Conservation (phyloP, 225 moss, liverwort and hornwort genomes). For the Thuidium tamariscinum region DNA sequence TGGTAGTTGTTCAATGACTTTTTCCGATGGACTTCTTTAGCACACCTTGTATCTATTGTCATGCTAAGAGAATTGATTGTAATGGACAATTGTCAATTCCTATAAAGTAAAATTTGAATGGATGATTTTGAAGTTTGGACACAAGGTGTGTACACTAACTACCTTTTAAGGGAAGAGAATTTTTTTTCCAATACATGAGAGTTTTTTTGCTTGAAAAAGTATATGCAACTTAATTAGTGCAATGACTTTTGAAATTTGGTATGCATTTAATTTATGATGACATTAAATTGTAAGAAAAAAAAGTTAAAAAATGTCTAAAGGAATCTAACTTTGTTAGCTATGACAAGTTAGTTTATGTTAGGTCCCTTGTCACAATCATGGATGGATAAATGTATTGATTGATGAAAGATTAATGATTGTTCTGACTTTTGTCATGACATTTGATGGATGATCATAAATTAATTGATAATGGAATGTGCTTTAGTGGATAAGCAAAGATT, state of each 20-base stretch:
- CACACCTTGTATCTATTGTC: fast-evolving
- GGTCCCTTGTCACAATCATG: too few relatives aligned
- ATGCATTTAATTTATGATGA: not conserved
- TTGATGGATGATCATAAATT: too few relatives aligned
- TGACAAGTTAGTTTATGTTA: not conserved
- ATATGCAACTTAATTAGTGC: fast-evolving
- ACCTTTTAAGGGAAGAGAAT: not conserved
- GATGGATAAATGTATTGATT: too few relatives aligned
- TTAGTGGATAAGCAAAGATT: too few relatives aligned
- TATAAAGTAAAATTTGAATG: too few relatives aligned
- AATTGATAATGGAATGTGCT: too few relatives aligned
- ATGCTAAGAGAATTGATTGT: fast-evolving
- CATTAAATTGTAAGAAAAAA: not conserved
- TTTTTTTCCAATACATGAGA: fast-evolving
- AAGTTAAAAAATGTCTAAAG: not conserved
- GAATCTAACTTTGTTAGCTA: not conserved
- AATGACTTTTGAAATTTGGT: not conserved
- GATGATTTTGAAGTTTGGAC: not conserved
- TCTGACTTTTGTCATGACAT: too few relatives aligned
- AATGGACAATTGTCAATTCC: not conserved
- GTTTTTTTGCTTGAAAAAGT: fast-evolving
- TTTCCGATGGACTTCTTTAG: not conserved
- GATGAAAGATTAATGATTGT: too few relatives aligned
- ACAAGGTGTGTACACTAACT: not conserved
- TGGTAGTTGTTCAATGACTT: too few relatives aligned